phyloP scores from a whole-genome alignment of 75 land plant species.

The Chamaecyparis obtusa region DNA sequence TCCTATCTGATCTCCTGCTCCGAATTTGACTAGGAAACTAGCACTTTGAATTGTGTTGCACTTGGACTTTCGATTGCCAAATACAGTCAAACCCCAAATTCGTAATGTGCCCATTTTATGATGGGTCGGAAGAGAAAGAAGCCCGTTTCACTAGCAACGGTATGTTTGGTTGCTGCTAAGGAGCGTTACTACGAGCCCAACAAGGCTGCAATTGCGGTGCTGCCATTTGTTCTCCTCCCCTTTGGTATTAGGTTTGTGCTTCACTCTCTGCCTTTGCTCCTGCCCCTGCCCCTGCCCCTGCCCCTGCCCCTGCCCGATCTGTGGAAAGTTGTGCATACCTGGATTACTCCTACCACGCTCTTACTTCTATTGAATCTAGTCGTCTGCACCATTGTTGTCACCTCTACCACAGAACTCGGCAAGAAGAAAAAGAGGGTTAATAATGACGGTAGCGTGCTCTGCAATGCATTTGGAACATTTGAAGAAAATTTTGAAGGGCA shows the following conservation, averaged over 20 bases:
- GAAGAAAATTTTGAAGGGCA: no score
- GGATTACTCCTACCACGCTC: neutral
- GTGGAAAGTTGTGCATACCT: neutral
- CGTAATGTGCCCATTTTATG: neutral
- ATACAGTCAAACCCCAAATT: no score
- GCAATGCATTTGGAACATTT: neutral
- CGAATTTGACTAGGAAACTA: no score
- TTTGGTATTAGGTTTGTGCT: constrained; percentile 8
- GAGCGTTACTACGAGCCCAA: constrained; percentile 13
- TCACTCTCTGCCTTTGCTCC: neutral
- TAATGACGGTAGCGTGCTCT: neutral
- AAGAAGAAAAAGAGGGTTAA: neutral
- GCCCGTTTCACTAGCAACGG: neutral
- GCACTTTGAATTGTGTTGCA: no score
- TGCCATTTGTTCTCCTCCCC: constrained; percentile 8
- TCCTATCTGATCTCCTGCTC: no score
- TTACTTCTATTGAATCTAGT: constrained; percentile 3
- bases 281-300: no score
- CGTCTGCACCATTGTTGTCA: constrained; percentile 9
- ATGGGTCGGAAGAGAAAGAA: neutral
- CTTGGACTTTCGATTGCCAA: no score
- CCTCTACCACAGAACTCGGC: neutral
- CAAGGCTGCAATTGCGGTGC: neutral
- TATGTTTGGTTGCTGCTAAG: neutral
- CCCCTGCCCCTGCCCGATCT: no score